These are phyloP conservation scores for Rhododendron ferrugineum DNA, from an alignment of 148 eudicot species.

Conservation along the genomic window DNA sequence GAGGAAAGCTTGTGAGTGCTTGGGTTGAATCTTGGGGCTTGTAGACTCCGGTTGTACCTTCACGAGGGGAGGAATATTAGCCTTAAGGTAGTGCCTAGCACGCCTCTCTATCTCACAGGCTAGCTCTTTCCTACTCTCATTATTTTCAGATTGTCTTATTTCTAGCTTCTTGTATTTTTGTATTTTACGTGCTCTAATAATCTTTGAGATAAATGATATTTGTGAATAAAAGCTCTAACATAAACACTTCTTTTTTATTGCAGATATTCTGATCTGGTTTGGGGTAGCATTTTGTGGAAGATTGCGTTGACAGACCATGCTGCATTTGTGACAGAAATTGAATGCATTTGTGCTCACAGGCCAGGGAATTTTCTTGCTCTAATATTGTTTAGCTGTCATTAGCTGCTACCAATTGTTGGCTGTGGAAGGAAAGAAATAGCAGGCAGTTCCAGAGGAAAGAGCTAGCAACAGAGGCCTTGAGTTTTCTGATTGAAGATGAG, in stretches of 20 bases:
- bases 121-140: background rate
- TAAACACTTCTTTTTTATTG: background rate
- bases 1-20: too few species aligned
- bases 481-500: too few species aligned
- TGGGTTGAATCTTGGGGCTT: too few species aligned
- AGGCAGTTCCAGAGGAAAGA: too few species aligned
- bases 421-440: too few species aligned
- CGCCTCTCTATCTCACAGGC: background rate
- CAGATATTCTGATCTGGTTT: background rate
- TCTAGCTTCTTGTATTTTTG: background rate
- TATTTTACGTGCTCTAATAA: background rate
- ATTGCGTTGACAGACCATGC: background rate
- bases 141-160: background rate
- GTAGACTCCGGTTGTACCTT: too few species aligned
- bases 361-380: background rate
- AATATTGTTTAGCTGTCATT: background rate
- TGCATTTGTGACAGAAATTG: background rate
- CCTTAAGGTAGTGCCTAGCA: background rate
- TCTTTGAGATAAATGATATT: background rate
- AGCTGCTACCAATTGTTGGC: background rate
- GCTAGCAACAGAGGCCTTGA: too few species aligned
- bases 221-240: background rate
- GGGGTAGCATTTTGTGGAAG: background rate
- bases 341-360: background rate
- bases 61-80: background rate